Evolutionary conservation across 345 rosid genomes (phyloP).

Genomic region (Arabidopsis thaliana): TAIR10.1 NC_003070.9:7497501-7498000

Average conservation of each 20-base stretch:
- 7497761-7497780: neutral
- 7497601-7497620: constrained; percentile 74
- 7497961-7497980: neutral
- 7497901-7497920: neutral
- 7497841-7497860: constrained; percentile 22
- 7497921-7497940: neutral
- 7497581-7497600: constrained; percentile 73
- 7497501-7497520: constrained; percentile 63
- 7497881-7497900: neutral
- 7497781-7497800: constrained; percentile 13
- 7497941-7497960: neutral
- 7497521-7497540: constrained; percentile 74
- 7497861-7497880: constrained; percentile 9
- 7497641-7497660: constrained; percentile 95
- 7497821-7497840: constrained; percentile 7
- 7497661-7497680: constrained; percentile 73
- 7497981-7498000: neutral
- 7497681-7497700: constrained; percentile 85
- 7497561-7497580: constrained; percentile 95
- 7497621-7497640: constrained; percentile 86
- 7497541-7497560: constrained; percentile 55
- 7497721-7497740: neutral
- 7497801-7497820: constrained; percentile 18
- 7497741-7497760: constrained; percentile 7
- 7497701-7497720: neutral